Evolutionary conservation across 129 eudicot genomes (phyloP), one percentile per base, ranked within the genome.

Genomic region (Helianthus tuberosus): DNA sequence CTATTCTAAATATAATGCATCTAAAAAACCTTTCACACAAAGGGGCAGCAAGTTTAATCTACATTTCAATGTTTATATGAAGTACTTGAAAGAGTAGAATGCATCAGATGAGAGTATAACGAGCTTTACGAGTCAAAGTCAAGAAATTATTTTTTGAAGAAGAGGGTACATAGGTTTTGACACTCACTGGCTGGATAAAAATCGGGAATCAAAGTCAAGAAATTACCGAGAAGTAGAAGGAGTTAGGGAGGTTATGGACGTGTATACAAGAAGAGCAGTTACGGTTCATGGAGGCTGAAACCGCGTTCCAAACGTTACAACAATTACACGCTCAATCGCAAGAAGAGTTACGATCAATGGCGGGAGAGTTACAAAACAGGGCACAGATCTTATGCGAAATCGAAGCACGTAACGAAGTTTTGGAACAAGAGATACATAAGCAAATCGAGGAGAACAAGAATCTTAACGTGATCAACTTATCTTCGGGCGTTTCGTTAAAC

Each of bases 251-350:
- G 71, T 86, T 94, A 15, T 86, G 97, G 99, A 73, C 88, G 67
- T 86, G 86, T 65, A 72, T 94, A 52, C 99, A 94, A 82, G 99
- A 94, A 78, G 99, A 94, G 72, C 80, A 93, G 0, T 38, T 90
- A 67, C 93, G 96, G n/a, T 94, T 86, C 79, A 79, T 86, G 27
- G 99, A 94, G 77, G 96, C 99, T 29, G 99, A 94, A 82, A 88
- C 96, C 5, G 91, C 91, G 69, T 94, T 90, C 57, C 89, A 86
- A 29, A 83, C 97, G 29, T 71, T 94, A 71, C 99, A 90, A 81
- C 84, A 79, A 38, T 71, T 91, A 68, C 99, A 94, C 57, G 75
- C 89, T 12, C 87, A 86, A 82, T 84, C 96, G 63, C 98, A 94
- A 80, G 98, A 94, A 61, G 96, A 90, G 54, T 78, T 94, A 14